Percentiles rank a stretch among this genome's conserved stretches.
These are phyloP conservation scores for Arabidopsis hybrid DNA, from an alignment of 441 rosid species.

Conservation along the genomic window DNA sequence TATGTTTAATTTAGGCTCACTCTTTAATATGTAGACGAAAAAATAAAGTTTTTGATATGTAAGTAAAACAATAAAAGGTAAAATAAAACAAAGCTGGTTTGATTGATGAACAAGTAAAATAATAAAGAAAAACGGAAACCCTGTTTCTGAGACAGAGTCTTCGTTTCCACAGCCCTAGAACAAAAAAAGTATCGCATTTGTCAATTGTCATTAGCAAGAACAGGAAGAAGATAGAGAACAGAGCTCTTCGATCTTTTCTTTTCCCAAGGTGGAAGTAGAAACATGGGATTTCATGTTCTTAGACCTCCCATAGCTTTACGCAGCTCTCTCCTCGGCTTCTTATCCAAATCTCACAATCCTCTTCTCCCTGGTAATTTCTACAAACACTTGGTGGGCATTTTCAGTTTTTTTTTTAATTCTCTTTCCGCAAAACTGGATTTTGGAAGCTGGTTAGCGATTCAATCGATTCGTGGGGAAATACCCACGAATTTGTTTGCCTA, in stretches of 20 bases:
- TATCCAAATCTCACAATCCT: conserved; percentile 48
- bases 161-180: conserved; percentile 15
- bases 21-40: no score
- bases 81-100: not conserved
- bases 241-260: conserved; percentile 19
- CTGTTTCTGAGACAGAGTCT: not conserved
- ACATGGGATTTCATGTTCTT: conserved; percentile 56
- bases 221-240: not conserved
- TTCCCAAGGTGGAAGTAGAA: not conserved
- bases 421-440: not conserved
- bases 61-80: no score
- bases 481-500: not conserved
- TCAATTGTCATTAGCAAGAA: conserved; percentile 10
- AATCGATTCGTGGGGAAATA: not conserved
- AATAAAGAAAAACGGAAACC: not conserved
- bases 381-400: conserved; percentile 42
- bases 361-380: conserved; percentile 49
- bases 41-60: no score
- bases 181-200: conserved; percentile 7
- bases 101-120: conserved; percentile 1
- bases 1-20: no score
- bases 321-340: conserved; percentile 43
- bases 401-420: not conserved
- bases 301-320: conserved; percentile 54
- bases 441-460: not conserved